phyloP scores from a whole-genome alignment of 352 stramenopile genomes.

The Paralagenidium karlingii region DNA sequence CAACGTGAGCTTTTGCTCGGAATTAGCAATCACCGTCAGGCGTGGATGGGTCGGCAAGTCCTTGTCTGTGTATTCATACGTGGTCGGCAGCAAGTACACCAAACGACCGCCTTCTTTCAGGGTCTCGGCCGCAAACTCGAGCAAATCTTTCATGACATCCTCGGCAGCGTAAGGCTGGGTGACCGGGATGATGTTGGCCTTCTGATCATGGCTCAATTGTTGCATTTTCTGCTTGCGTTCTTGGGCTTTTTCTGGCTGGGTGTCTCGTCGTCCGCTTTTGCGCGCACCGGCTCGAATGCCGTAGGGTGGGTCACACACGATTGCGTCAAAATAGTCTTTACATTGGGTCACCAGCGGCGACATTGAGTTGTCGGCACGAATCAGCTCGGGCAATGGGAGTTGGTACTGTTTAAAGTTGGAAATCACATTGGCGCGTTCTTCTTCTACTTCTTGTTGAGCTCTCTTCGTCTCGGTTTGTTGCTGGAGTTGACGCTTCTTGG shows the following conservation, averaged over 20 bases:
- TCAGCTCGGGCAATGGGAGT: slow-evolving; percentile 87
- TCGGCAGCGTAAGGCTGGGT: slow-evolving; percentile 93
- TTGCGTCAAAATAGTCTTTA: slow-evolving; percentile 69
- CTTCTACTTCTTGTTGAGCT: neutral
- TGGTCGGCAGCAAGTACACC: slow-evolving; percentile 80
- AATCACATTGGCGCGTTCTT: slow-evolving; percentile 46
- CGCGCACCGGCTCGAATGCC: slow-evolving; percentile 89
- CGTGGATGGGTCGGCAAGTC: slow-evolving; percentile 64
- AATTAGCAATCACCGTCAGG: slow-evolving; percentile 61
- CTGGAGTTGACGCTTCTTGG: slow-evolving; percentile 13
- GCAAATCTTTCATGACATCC: slow-evolving; percentile 95
- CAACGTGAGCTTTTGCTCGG: slow-evolving; percentile 72
- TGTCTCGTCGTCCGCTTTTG: slow-evolving; percentile 73
- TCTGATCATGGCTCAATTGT: slow-evolving; percentile 49
- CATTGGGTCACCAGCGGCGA: slow-evolving; percentile 37
- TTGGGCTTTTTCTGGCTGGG: slow-evolving; percentile 13
- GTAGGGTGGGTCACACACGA: slow-evolving; percentile 91
- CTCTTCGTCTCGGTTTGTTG: slow-evolving; percentile 5
- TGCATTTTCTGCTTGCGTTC: slow-evolving; percentile 11
- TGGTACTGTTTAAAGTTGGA: slow-evolving; percentile 91
- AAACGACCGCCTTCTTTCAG: slow-evolving; percentile 67
- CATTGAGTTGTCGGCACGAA: slow-evolving; percentile 87
- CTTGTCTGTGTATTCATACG: slow-evolving; percentile 66
- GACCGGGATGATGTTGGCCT: slow-evolving; percentile 90
- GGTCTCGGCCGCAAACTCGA: slow-evolving; percentile 81